Percentiles rank a stretch among this genome's conserved stretches.
Conservation (phyloP, 805 yeast genomes). For the Candida glaebosa region DNA sequence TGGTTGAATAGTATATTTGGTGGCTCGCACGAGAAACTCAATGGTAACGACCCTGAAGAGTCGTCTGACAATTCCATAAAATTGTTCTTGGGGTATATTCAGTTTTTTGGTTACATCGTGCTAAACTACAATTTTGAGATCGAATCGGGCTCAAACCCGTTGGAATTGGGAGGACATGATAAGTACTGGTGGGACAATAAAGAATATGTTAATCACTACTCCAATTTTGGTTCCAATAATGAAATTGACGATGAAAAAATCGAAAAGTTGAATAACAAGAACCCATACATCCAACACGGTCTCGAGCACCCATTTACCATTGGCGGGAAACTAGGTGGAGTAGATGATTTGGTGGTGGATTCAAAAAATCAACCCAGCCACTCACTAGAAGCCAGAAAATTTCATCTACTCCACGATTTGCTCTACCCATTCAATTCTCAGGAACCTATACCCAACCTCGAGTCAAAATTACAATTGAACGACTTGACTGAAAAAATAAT, state of each 20-base stretch:
- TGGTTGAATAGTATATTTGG: constrained; percentile 18
- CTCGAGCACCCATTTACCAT: constrained; percentile 17
- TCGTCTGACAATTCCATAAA: constrained; percentile 7
- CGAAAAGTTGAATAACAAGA: background rate
- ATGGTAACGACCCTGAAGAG: constrained; percentile 1
- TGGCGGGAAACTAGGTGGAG: constrained; percentile 35
- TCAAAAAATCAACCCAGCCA: constrained; percentile 12
- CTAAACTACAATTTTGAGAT: constrained; percentile 32
- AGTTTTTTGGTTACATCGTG: constrained; percentile 37
- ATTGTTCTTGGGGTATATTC: constrained; percentile 35
- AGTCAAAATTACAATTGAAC: constrained; percentile 14
- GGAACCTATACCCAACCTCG: constrained; percentile 6
- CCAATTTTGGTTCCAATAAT: constrained; percentile 15
- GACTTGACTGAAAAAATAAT: constrained; percentile 29
- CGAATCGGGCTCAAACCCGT: constrained; percentile 10
- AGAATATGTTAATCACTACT: constrained; percentile 29
- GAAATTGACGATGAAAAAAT: constrained; percentile 17
- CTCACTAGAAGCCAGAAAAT: constrained; percentile 15
- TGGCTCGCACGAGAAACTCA: constrained; percentile 1
- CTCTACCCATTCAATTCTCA: constrained; percentile 27
- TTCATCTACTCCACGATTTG: constrained; percentile 34
- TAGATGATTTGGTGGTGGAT: constrained; percentile 27
- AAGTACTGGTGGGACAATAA: constrained; percentile 34
- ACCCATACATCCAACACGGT: constrained; percentile 21
- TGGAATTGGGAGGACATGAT: constrained; percentile 9